Percentiles rank a stretch among this genome's conserved stretches.
Conservation (phyloP, 1,284 basidiomycete species). For the Puccinia hordei region DNA sequence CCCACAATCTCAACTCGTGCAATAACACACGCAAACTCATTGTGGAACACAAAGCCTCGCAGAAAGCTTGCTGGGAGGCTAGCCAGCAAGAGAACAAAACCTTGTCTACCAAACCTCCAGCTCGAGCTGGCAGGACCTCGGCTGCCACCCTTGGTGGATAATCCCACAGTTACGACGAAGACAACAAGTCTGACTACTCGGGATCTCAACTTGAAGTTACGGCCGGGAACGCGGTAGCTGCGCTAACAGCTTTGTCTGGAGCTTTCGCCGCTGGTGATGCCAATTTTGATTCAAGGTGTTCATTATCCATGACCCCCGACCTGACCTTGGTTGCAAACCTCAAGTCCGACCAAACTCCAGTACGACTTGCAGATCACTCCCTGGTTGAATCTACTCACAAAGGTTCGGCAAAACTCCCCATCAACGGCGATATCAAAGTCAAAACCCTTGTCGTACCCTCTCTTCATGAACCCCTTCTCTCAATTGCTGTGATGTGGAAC, state of each 20-base stretch:
- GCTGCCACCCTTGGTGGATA: background rate
- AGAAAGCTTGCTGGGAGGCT: background rate
- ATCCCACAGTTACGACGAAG: background rate
- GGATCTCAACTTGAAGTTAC: background rate
- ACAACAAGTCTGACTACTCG: constrained; percentile 10
- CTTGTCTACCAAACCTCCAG: background rate
- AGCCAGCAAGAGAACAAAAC: background rate
- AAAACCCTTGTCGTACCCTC: background rate
- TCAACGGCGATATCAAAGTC: background rate
- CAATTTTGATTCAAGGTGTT: constrained; percentile 26
- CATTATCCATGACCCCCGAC: constrained; percentile 9
- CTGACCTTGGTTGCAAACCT: background rate
- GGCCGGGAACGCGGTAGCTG: background rate
- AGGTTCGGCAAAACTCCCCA: background rate
- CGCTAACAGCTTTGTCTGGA: background rate
- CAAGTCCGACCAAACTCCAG: too few species aligned
- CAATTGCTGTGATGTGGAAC: background rate
- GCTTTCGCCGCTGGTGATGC: background rate
- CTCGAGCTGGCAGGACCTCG: background rate
- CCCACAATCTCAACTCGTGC: constrained; percentile 2
- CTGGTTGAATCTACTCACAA: constrained; percentile 2
- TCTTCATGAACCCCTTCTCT: constrained; percentile 22
- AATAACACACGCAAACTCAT: background rate
- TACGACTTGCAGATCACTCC: too few species aligned
- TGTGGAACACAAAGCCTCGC: too few species aligned